These are phyloP conservation scores for Clonostachys rhizophaga DNA, from an alignment of 2,329 filamentous ascomycete genomes.

Conservation along the genomic window DNA sequence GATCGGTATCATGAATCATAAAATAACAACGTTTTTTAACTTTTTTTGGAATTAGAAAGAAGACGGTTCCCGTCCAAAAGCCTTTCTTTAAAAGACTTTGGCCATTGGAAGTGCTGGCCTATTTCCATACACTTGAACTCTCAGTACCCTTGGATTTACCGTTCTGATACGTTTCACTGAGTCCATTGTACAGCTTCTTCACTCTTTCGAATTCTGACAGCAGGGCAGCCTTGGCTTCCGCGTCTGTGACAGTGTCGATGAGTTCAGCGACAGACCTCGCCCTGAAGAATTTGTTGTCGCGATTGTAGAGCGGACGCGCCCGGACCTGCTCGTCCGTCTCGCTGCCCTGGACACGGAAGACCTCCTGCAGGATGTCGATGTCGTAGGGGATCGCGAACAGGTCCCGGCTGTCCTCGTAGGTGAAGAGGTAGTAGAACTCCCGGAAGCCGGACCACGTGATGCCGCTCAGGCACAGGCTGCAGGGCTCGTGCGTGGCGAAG, in stretches of 20 bases:
- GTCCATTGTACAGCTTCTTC: conserved; percentile 38
- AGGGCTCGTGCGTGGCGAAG: conserved; percentile 55
- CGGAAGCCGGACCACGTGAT: conserved; percentile 55
- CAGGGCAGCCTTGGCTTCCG: conserved; percentile 23
- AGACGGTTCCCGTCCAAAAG: too few species aligned
- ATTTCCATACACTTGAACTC: conserved; percentile 45
- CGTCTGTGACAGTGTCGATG: conserved; percentile 26
- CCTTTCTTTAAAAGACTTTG: too few species aligned
- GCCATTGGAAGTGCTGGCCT: neutral
- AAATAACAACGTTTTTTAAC: too few species aligned
- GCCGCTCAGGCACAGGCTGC: conserved; percentile 51
- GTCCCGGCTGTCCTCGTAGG: conserved; percentile 53
- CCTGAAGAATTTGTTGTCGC: conserved; percentile 50
- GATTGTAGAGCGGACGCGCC: conserved; percentile 43
- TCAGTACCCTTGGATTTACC: conserved; percentile 34
- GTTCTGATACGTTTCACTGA: conserved; percentile 44
- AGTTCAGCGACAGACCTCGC: conserved; percentile 36
- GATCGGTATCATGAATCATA: too few species aligned
- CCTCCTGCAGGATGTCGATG: conserved; percentile 50
- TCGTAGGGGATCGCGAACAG: conserved; percentile 52
- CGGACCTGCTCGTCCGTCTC: conserved; percentile 31
- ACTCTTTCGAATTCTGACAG: conserved; percentile 36
- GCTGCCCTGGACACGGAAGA: conserved; percentile 35
- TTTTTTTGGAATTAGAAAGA: too few species aligned
- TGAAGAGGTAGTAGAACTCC: conserved; percentile 54